Evolutionary conservation across 257 asterid species (phyloP), one percentile per base, ranked within the genome.

Genomic region (Salvia hispanica): DNA sequence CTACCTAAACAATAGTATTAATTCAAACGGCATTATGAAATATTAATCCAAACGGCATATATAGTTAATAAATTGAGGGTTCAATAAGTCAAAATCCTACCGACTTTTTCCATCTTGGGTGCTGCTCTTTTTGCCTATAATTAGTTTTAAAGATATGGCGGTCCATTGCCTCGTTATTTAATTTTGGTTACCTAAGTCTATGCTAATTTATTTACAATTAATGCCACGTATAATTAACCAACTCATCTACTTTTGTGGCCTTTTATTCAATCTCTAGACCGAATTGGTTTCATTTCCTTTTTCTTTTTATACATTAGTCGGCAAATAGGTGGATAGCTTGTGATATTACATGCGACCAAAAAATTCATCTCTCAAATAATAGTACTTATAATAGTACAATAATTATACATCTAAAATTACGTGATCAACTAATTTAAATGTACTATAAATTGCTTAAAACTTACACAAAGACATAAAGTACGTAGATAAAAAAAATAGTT

Each of bases 181-280:
- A 62, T 62, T 34, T 48, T 62, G 43, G 51, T 37, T 7, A 9
- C 43, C 52, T 16, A 61, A 44, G 59, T 50, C 46, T 34, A 16
- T 45, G 48, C 13, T 70, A 58, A 59, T 71, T 64, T 75, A 75
- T 39, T 70, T 64, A 13, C 66, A 65, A 56, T 71, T 65, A 76
- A 70, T 70, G 73, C 51, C 70, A 76, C 69, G 18, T 63, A 44
- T 36, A 7, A 69, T 25, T 40, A 14, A 63, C 69, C 58, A 57
- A 64, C 72, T 31, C 76, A 58, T 58, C 70, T 69, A 70, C 72
- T 57, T 28, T 46, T 64, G 59, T 58, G 34, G 44, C 68, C 46
- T 57, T 28, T 62, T 14, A 37, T 62, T 74, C 56, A 62, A 60
- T 44, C 6, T 57, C 6, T 13, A 7, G 31, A 0, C 31, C 2